phyloP scores from a whole-genome alignment of 352 stramenopile genomes.

The Phytophthora ramorum region DNA sequence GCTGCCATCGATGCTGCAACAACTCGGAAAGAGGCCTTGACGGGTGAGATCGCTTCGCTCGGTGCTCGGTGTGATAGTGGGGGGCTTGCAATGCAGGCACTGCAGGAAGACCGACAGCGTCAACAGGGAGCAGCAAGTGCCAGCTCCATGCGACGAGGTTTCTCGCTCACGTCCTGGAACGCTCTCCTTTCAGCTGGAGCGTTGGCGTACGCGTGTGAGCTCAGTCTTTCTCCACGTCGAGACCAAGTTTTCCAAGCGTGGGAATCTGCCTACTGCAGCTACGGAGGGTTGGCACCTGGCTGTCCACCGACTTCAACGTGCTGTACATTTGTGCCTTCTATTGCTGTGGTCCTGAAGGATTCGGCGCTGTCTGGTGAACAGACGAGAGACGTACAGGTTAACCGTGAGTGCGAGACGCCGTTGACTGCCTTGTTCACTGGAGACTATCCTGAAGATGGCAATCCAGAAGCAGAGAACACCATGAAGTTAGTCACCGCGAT shows the following conservation, averaged over 20 bases:
- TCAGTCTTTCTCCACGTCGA: conserved; percentile 8
- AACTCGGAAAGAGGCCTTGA: conserved; percentile 36
- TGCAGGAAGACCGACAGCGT: conserved; percentile 43
- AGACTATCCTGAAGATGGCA: conserved; percentile 8
- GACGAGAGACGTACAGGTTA: background rate
- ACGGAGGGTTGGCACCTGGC: conserved; percentile 29
- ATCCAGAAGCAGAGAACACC: conserved; percentile 7
- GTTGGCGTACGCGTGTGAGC: conserved; percentile 44
- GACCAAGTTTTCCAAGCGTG: conserved; percentile 24
- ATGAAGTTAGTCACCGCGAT: conserved; percentile 20
- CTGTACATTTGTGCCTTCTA: conserved; percentile 29
- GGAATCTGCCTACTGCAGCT: conserved; percentile 28
- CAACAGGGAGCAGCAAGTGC: conserved; percentile 23
- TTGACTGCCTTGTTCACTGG: conserved; percentile 24
- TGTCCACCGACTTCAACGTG: conserved; percentile 31
- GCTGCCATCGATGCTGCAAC: conserved; percentile 32
- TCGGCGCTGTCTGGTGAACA: background rate
- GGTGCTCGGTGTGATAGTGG: conserved; percentile 40
- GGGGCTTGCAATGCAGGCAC: conserved; percentile 38
- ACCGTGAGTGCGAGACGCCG: conserved; percentile 9
- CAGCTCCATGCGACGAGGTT: conserved; percentile 25
- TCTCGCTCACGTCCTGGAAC: conserved; percentile 58
- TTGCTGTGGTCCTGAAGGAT: conserved; percentile 30
- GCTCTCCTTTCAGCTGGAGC: conserved; percentile 54
- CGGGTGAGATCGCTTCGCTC: conserved; percentile 41